These are phyloP conservation scores for Penicillium robsamsonii DNA, from an alignment of 495 filamentous ascomycete species.

Conservation along the genomic window DNA sequence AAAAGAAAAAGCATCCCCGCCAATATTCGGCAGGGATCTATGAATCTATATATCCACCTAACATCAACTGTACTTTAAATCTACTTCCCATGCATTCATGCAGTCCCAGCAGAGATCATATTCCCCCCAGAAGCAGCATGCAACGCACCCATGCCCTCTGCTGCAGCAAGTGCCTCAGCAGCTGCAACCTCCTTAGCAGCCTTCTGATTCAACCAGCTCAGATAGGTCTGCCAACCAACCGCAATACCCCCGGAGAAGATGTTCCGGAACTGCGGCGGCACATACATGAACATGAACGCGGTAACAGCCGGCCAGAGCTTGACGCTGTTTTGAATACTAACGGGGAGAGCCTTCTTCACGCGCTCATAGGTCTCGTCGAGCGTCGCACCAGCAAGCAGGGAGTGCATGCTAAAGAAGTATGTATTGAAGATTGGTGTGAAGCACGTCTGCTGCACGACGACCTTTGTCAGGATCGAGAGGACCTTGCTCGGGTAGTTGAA, in stretches of 20 bases:
- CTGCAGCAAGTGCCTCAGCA: slow-evolving; percentile 26
- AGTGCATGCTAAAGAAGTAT: slow-evolving; percentile 91
- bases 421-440: slow-evolving; percentile 88
- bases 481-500: slow-evolving; percentile 78
- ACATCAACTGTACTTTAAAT: background rate
- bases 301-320: slow-evolving; percentile 92
- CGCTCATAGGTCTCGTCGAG: slow-evolving; percentile 63
- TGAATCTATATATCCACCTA: slow-evolving; percentile 17
- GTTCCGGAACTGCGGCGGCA: slow-evolving; percentile 72
- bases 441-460: slow-evolving; percentile 73
- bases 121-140: slow-evolving; percentile 7
- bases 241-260: slow-evolving; percentile 76
- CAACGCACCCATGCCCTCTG: slow-evolving; percentile 17
- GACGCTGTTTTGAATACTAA: slow-evolving; percentile 71
- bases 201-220: slow-evolving; percentile 75
- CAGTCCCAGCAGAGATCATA: slow-evolving; percentile 24
- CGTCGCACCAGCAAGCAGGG: slow-evolving; percentile 55
- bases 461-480: slow-evolving; percentile 69
- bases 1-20: slow-evolving; percentile 4
- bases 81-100: slow-evolving; percentile 15
- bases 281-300: slow-evolving; percentile 81
- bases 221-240: slow-evolving; percentile 89
- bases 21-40: slow-evolving; percentile 7
- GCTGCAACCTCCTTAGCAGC: slow-evolving; percentile 58
- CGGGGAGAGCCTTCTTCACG: slow-evolving; percentile 71